Evolutionary conservation across 805 yeast species (phyloP), one percentile per base, ranked within the genome.

Genomic region (Zygosaccharomyces siamensis): DNA sequence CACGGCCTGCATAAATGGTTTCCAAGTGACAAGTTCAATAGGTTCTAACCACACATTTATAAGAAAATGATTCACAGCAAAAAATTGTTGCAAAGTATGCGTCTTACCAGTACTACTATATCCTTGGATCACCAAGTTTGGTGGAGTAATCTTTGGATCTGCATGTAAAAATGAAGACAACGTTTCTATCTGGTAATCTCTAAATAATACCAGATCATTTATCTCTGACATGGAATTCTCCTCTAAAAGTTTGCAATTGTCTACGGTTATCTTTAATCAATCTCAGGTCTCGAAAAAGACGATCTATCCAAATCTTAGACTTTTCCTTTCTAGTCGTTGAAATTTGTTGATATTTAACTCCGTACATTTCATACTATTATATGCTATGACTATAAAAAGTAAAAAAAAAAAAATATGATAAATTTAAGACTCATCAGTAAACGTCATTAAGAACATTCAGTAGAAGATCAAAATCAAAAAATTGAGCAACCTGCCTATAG

Each of bases 381-480:
- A 6, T 33, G 20, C 10, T 38, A 26, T 10, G 11, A 16, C 12
- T 16, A 7, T 7, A 23, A 42, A 21, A 42, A 16, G 7, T 11
- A 30, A 31, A 42, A 20, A 30, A 20, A 31, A 30, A 30, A 10
- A 30, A 14, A 14, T 23, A 5, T 4, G 18, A 6, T 24, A 5
- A 31, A 12, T 6, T 16, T 12, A 20, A 12, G 21, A 14, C 21
- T 41, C 37, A 41, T 11, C 16, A 18, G 20, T 24, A 30, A 6
- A 41, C 30, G 16, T 41, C 36, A 18, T 11, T 21, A 4, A 41
- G 39, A 8, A 39, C 46, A 24, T 21, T 32, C 5, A 20, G 18
- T 30, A 89, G 63, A 47, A 89, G 66, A 46, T 76, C 78, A 56
- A 90, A 70, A 33, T 80, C 83, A 61, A 78, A 86, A 46, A 66